phyloP scores from a whole-genome alignment of 2,329 filamentous ascomycete genomes.

The Microsporum audouinii region DNA sequence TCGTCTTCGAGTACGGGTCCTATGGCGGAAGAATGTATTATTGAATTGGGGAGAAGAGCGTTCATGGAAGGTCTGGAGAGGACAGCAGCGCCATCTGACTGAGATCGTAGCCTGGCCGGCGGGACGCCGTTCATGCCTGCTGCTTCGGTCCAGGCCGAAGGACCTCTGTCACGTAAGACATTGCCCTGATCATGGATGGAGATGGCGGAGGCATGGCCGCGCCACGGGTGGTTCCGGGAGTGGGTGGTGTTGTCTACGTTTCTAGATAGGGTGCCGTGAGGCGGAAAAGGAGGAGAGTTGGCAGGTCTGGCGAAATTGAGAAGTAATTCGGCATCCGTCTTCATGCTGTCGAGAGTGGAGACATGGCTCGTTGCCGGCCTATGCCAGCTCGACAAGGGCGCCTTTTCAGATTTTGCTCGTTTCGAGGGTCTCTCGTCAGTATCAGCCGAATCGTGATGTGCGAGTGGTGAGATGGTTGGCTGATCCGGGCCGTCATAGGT shows the following conservation, averaged over 20 bases:
- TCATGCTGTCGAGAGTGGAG: slow-evolving; percentile 25
- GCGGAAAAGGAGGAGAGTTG: slow-evolving; percentile 20
- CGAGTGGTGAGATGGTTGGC: slow-evolving; percentile 11
- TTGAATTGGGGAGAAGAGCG: slow-evolving; percentile 13
- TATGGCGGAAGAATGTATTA: slow-evolving; percentile 3
- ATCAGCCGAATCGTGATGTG: not conserved
- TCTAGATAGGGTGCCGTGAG: not conserved
- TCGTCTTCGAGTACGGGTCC: slow-evolving; percentile 13
- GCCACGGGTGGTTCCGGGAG: not conserved
- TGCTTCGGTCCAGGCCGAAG: not conserved
- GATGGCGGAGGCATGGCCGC: not conserved
- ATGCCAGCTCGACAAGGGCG: slow-evolving; percentile 33
- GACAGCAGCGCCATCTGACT: slow-evolving; percentile 33
- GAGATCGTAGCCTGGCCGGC: slow-evolving; percentile 30
- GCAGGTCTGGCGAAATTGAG: slow-evolving; percentile 35
- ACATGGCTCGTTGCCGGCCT: slow-evolving; percentile 23
- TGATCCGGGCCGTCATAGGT: slow-evolving; percentile 21
- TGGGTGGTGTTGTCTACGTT: not conserved
- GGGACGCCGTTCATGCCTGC: slow-evolving; percentile 12
- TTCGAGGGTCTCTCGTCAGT: slow-evolving; percentile 43
- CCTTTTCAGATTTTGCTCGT: slow-evolving; percentile 48
- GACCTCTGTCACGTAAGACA: not conserved
- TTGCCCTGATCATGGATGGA: not conserved
- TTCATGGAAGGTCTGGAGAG: slow-evolving; percentile 28
- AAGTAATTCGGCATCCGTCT: slow-evolving; percentile 39